phyloP scores from a whole-genome alignment of 176 grass and related monocot species.

The Otatea glauca region DNA sequence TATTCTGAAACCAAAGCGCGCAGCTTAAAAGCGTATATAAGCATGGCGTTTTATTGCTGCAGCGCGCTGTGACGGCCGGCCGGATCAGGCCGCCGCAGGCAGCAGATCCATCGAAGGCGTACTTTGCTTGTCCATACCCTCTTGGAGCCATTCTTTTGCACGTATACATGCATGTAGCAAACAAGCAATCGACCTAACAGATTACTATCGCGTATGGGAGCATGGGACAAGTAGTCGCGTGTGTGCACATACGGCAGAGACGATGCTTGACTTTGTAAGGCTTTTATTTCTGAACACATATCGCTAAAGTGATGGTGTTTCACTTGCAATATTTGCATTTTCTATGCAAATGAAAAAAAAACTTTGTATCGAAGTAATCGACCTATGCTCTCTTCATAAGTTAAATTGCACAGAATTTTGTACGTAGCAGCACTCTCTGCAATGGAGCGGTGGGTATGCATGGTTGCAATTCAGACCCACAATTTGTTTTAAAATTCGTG shows the following conservation, averaged over 20 bases:
- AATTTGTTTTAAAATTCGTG: background rate
- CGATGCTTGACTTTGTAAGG: background rate
- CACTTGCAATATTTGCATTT: background rate
- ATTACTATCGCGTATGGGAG: background rate
- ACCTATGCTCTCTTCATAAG: background rate
- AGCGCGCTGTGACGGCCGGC: conserved; percentile 14
- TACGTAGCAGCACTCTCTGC: background rate
- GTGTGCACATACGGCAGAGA: background rate
- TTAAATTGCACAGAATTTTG: background rate
- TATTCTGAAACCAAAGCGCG: conserved; percentile 36
- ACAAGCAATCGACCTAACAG: background rate
- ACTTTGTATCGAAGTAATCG: background rate
- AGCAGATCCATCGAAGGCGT: conserved; percentile 25
- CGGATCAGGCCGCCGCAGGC: conserved; percentile 13
- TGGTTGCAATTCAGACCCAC: background rate
- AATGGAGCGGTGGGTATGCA: background rate
- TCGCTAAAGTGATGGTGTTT: background rate
- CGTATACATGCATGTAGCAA: background rate
- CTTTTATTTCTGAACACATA: background rate
- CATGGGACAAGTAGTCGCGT: background rate
- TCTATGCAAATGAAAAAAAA: background rate
- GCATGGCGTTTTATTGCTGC: conserved; percentile 55
- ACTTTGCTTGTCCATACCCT: conserved; percentile 48
- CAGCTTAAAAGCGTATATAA: conserved; percentile 47
- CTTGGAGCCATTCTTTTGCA: conserved; percentile 49